These are phyloP conservation scores for Xylariales sp. DNA, from an alignment of 2,329 filamentous ascomycete species.

Conservation along the genomic window DNA sequence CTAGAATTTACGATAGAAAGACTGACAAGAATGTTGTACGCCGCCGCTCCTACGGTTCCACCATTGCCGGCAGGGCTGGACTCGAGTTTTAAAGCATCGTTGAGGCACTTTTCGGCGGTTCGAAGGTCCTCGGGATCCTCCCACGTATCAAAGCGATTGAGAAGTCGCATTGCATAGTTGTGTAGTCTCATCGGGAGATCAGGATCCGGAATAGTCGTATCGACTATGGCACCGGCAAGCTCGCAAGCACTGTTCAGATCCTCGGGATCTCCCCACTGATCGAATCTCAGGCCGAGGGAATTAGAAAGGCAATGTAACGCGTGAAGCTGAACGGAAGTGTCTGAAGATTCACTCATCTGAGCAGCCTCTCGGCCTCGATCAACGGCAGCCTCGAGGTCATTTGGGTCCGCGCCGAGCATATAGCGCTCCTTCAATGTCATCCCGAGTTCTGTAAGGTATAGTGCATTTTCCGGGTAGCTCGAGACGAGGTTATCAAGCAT, in stretches of 20 bases:
- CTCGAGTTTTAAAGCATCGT: constrained; percentile 4
- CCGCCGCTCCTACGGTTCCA: constrained; percentile 4
- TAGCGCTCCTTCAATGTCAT: constrained; percentile 6
- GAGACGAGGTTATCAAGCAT: constrained; percentile 5
- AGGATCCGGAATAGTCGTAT: constrained; percentile 5
- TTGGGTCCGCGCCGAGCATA: constrained; percentile 5
- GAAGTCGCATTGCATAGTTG: constrained; percentile 8
- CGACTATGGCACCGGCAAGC: neutral
- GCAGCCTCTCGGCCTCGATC: constrained; percentile 4
- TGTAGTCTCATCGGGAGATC: constrained; percentile 4
- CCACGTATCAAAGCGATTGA: constrained; percentile 6
- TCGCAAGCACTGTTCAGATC: no score
- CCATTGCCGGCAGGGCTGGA: constrained; percentile 5
- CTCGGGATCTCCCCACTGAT: neutral
- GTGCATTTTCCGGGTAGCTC: constrained; percentile 6
- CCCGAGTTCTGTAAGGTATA: constrained; percentile 7
- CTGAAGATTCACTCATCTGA: constrained; percentile 3
- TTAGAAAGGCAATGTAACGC: constrained; percentile 7
- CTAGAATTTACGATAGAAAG: constrained; percentile 6
- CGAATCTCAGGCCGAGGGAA: constrained; percentile 2
- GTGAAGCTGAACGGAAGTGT: constrained; percentile 5
- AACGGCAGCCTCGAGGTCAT: constrained; percentile 7
- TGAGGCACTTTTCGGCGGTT: constrained; percentile 5
- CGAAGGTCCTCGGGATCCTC: constrained; percentile 7
- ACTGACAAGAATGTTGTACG: constrained; percentile 7